These are phyloP conservation scores for Ascochyta viciae-villosae DNA, from an alignment of 2,329 filamentous ascomycete genomes.

Conservation along the genomic window DNA sequence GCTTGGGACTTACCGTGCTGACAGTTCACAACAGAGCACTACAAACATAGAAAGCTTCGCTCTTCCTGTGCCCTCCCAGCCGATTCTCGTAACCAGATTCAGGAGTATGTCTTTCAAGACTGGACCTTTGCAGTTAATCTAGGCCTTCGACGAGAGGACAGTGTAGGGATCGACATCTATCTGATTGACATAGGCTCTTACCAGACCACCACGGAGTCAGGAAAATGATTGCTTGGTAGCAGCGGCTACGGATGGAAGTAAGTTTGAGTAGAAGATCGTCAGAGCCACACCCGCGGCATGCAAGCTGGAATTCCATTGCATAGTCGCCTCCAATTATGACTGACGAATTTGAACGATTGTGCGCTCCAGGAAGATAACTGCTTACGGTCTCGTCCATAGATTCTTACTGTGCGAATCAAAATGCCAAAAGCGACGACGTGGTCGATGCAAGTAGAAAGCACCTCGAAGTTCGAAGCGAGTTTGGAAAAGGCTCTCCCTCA, in stretches of 20 bases:
- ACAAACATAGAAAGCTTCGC: background rate
- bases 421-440: background rate
- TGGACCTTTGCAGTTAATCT: conserved; percentile 2
- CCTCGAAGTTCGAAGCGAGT: background rate
- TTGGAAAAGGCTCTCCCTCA: background rate
- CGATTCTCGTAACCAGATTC: conserved; percentile 4
- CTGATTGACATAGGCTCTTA: background rate
- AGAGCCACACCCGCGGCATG: background rate
- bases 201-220: background rate
- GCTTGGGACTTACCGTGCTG: background rate
- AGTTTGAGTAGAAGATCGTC: background rate
- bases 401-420: background rate
- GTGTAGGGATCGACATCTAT: background rate
- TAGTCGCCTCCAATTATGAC: background rate
- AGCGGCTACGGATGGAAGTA: background rate
- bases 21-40: background rate
- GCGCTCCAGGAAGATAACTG: background rate
- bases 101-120: conserved; percentile 4
- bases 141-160: background rate
- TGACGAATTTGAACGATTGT: background rate
- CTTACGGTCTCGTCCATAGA: background rate
- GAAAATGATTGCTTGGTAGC: conserved; percentile 11
- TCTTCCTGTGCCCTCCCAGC: conserved; percentile 4
- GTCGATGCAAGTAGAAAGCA: background rate
- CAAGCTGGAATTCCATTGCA: conserved; percentile 3